phyloP scores from a whole-genome alignment of 2,329 filamentous ascomycete species.

The Coniochaeta pulveracea region DNA sequence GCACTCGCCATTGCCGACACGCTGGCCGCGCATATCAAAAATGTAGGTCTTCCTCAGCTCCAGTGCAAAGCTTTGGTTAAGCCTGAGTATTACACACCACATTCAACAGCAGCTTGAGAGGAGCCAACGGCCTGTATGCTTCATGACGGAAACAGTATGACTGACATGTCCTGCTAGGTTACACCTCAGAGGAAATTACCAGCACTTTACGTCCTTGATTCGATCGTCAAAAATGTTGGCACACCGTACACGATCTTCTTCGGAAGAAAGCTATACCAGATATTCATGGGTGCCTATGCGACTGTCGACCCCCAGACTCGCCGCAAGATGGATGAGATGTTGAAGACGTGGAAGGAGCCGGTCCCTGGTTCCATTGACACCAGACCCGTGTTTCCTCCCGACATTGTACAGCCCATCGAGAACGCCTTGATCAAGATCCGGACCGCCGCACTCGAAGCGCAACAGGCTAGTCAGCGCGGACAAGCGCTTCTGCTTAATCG shows the following conservation, averaged over 20 bases:
- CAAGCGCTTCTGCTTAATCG: conserved; percentile 41
- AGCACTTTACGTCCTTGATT: conserved; percentile 95
- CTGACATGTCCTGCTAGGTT: conserved; percentile 44
- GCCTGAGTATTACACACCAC: too few species aligned
- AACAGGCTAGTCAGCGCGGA: conserved; percentile 42
- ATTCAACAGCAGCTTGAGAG: too few species aligned
- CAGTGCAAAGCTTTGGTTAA: too few species aligned
- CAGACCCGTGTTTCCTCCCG: conserved; percentile 81
- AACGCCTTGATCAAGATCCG: conserved; percentile 81
- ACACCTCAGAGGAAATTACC: conserved; percentile 83
- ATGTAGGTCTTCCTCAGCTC: conserved; percentile 51
- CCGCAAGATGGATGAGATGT: conserved; percentile 90
- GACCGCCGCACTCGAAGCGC: conserved; percentile 47
- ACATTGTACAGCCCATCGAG: conserved; percentile 84
- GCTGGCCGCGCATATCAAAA: conserved; percentile 85
- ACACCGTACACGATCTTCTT: conserved; percentile 96
- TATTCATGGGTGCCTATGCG: conserved; percentile 94
- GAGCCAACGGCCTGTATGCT: not conserved
- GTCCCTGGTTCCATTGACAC: conserved; percentile 88
- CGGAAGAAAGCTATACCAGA: conserved; percentile 80
- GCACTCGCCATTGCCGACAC: conserved; percentile 86
- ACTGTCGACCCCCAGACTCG: conserved; percentile 75
- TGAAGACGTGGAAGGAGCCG: conserved; percentile 96
- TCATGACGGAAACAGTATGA: not conserved
- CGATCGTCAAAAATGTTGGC: conserved; percentile 96